Conservation (phyloP, 2,329 filamentous ascomycete genomes). For the Aspergillus sp. region DNA sequence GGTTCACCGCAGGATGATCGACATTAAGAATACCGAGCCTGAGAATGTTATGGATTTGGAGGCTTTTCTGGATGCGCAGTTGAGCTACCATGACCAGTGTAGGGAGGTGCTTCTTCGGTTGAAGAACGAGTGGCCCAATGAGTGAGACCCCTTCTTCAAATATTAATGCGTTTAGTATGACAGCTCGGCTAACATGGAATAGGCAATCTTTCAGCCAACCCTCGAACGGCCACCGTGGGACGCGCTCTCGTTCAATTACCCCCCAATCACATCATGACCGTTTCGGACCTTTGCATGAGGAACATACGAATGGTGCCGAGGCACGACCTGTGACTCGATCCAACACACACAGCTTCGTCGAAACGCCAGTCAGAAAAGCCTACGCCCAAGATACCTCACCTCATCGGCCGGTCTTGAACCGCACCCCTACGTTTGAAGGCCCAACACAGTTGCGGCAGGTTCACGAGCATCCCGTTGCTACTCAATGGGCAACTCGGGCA, state of each 20-base stretch:
- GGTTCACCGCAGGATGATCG: constrained; percentile 87
- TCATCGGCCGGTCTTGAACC: constrained; percentile 49
- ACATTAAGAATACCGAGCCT: constrained; percentile 87
- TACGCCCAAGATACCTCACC: constrained; percentile 43
- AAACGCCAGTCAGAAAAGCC: constrained; percentile 39
- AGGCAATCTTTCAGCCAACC: constrained; percentile 29
- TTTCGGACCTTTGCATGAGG: constrained; percentile 58
- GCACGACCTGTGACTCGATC: constrained; percentile 56
- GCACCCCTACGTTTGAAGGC: constrained; percentile 61
- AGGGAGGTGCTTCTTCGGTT: constrained; percentile 74
- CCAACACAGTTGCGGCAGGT: constrained; percentile 55
- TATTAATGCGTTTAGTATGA: constrained; percentile 12
- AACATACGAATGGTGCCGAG: constrained; percentile 49
- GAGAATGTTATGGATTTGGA: constrained; percentile 80
- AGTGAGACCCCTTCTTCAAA: constrained; percentile 28
- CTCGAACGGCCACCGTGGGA: constrained; percentile 41
- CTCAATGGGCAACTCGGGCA: constrained; percentile 51
- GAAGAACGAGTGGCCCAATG: constrained; percentile 68
- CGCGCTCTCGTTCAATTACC: constrained; percentile 62
- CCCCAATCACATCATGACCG: constrained; percentile 64
- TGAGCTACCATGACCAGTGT: constrained; percentile 88
- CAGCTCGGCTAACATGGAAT: constrained; percentile 7
- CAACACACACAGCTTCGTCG: constrained; percentile 35
- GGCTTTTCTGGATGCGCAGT: constrained; percentile 80
- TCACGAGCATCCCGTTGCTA: constrained; percentile 42